These are phyloP conservation scores for Aspergillus texensis DNA, from an alignment of 2,329 filamentous ascomycete genomes.

Conservation along the genomic window DNA sequence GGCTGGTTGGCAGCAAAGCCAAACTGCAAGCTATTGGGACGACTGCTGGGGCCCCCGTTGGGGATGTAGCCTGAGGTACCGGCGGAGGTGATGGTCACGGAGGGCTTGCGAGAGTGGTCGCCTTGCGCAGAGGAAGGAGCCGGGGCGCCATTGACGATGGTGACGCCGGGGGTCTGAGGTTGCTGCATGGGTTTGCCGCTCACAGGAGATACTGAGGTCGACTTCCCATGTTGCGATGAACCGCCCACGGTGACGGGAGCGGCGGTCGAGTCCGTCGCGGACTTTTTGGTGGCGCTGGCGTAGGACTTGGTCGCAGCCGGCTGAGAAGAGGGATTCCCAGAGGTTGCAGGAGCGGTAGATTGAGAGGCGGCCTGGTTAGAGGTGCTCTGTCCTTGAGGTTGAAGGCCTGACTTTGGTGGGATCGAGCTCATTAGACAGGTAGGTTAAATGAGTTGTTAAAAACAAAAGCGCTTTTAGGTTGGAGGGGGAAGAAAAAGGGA, in stretches of 20 bases:
- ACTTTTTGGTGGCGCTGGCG: constrained; percentile 65
- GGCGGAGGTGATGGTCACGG: constrained; percentile 87
- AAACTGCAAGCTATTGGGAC: constrained; percentile 71
- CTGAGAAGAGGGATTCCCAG: constrained; percentile 56
- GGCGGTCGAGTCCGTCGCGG: constrained; percentile 54
- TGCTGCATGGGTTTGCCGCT: constrained; percentile 74
- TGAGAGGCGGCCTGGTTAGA: constrained; percentile 52
- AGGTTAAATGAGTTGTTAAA: constrained; percentile 14
- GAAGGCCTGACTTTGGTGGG: constrained; percentile 51
- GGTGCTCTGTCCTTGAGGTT: constrained; percentile 53
- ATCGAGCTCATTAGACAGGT: constrained; percentile 65
- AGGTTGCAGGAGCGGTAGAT: constrained; percentile 49
- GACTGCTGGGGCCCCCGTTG: constrained; percentile 70
- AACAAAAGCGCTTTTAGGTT: constrained; percentile 7
- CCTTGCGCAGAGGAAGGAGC: constrained; percentile 50
- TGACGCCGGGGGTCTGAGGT: constrained; percentile 49
- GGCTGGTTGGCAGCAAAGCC: constrained; percentile 69
- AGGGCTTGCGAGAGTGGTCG: constrained; percentile 82
- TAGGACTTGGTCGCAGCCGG: constrained; percentile 59
- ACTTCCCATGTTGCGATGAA: constrained; percentile 57
- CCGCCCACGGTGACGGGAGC: constrained; percentile 58
- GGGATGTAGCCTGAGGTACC: constrained; percentile 73
- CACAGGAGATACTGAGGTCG: constrained; percentile 73
- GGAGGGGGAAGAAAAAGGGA: constrained; percentile 11
- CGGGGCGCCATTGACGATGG: constrained; percentile 67